phyloP scores from a whole-genome alignment of 305 asterid genomes.

The Fraxinus albicans region DNA sequence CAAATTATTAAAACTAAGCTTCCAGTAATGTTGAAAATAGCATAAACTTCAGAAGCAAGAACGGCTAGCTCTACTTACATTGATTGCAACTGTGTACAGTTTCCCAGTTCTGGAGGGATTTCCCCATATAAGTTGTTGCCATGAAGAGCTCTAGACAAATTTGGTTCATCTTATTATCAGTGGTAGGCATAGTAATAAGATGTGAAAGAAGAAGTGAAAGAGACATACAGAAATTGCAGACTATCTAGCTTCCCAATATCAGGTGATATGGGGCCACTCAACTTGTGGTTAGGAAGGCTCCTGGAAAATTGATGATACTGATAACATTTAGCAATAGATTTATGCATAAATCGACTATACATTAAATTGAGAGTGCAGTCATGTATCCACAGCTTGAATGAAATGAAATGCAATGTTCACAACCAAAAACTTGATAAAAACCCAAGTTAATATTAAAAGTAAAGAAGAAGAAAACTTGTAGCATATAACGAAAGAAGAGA shows the following conservation, averaged over 20 bases:
- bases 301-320: constrained; percentile 45
- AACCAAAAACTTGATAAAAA: background rate
- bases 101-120: constrained; percentile 88
- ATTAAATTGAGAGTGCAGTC: background rate
- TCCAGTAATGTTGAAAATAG: constrained; percentile 15
- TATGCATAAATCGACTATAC: constrained; percentile 9
- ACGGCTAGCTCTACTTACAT: constrained; percentile 56
- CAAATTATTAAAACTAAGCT: constrained; percentile 8
- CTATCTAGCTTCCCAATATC: constrained; percentile 85
- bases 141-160: constrained; percentile 75
- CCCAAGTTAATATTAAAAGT: background rate
- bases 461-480: constrained; percentile 1
- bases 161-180: constrained; percentile 31
- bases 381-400: background rate
- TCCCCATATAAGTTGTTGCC: constrained; percentile 84
- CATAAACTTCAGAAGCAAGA: constrained; percentile 14
- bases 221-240: constrained; percentile 78
- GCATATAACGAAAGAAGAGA: background rate
- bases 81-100: constrained; percentile 79
- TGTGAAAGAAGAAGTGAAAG: constrained; percentile 26
- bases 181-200: constrained; percentile 7
- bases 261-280: constrained; percentile 85
- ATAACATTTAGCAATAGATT: constrained; percentile 26
- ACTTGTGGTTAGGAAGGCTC: constrained; percentile 86
- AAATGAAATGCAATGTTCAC: background rate